Evolutionary conservation across 1,284 basidiomycete species (phyloP).

Genomic region (Cutaneotrichosporon curvatum): DNA sequence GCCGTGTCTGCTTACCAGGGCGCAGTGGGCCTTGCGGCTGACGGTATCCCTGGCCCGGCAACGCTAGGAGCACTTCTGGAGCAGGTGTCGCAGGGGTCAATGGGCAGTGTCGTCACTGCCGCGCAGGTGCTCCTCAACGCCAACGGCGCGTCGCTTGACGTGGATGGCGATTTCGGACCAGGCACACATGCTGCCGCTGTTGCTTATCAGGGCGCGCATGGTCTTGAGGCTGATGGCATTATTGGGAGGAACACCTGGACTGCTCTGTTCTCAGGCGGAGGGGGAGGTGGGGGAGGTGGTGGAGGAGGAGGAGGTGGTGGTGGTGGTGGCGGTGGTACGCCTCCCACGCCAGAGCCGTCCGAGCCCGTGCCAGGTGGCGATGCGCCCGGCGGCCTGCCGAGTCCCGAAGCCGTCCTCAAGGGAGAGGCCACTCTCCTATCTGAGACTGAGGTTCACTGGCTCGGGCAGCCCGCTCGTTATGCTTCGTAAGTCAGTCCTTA

Average conservation of each 20-base stretch:
- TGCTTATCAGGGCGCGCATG: background rate
- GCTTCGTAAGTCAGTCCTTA: too few relatives aligned
- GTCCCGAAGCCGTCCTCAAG: too few relatives aligned
- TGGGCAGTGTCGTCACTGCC: background rate
- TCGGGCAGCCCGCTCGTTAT: too few relatives aligned
- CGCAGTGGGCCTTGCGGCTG: background rate
- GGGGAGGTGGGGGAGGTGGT: background rate
- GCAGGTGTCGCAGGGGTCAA: background rate
- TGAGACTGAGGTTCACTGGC: too few relatives aligned
- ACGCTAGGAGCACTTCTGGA: conserved; percentile 7
- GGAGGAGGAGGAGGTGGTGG: too few relatives aligned
- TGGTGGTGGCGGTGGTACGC: too few relatives aligned
- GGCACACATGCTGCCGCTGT: background rate
- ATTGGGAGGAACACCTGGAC: conserved; percentile 6
- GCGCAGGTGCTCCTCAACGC: conserved; percentile 1
- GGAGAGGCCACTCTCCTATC: too few relatives aligned
- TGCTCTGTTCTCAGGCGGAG: background rate
- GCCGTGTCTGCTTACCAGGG: conserved; percentile 3
- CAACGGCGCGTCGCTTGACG: background rate
- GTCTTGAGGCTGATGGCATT: conserved; percentile 1
- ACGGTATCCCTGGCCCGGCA: conserved; percentile 3
- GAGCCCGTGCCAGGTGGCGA: too few relatives aligned
- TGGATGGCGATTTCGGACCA: conserved; percentile 8
- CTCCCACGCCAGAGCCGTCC: too few relatives aligned
- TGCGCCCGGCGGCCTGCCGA: too few relatives aligned